Evolutionary conservation across 352 stramenopile species (phyloP), one percentile per base, ranked within the genome.

Genomic region (Pythium dissimile): DNA sequence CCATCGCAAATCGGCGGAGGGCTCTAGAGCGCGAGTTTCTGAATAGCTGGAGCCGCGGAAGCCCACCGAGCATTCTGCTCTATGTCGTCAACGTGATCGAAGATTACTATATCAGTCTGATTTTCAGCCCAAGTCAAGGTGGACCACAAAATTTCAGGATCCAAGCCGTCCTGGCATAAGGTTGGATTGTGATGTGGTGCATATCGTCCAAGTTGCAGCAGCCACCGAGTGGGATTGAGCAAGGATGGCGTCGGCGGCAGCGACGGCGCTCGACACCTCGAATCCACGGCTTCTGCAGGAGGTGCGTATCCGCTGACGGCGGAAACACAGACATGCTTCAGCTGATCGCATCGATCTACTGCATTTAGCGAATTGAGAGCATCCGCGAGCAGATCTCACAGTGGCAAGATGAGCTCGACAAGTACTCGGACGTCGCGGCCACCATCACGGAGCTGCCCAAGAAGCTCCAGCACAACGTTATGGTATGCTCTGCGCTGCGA

Each of bases 401-500:
- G 56, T 66, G 88, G 24, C 80, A 88, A 54, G 62, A 79, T 30
- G 66, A 80, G 39, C 69, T 88, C 27, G 68, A 78, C 27, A 68
- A 82, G 60, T 85, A 78, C 42, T 62, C 81, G 16, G 61, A 75
- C 34, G 71, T 94, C 9, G 62, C 70, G 1, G 56, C 67, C 7
- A 82, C 74, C 34, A 69, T 94, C 27, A 27, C 70, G 1, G 82
- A 92, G 52, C 58, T 94, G 46, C 85, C 85, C 8, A 83, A 85
- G 57, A 89, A 89, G 67, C 69, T 94, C n/a, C 69, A 67, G 32
- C 85, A 92, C 60, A 61, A 71, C 11, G 77, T 94, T 10, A 94
- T 94, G 84, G 84, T 90, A 41, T 15, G 47, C n/a, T 12, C 31
- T 37, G 31, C 31, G 34, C 5, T 41, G 34, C 12, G 5, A 5